phyloP scores from a whole-genome alignment of 768 basidiomycete species.

The Kwoniella heveanensis region DNA sequence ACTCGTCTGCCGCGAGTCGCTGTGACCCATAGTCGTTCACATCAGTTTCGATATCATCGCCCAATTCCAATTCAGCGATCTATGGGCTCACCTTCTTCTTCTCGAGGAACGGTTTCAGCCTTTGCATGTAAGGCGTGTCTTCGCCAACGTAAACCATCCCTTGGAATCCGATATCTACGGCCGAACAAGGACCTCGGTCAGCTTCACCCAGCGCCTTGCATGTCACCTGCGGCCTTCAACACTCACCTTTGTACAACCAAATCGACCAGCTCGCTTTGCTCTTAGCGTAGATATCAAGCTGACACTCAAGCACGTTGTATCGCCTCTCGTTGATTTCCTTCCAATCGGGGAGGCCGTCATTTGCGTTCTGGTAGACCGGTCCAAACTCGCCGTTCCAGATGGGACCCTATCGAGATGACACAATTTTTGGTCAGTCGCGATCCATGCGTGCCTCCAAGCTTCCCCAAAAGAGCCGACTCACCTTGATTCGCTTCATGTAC shows the following conservation, averaged over 20 bases:
- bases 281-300: constrained; percentile 70
- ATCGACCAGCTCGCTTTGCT: constrained; percentile 68
- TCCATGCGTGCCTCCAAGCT: too few relatives aligned
- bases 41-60: background rate
- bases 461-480: too few relatives aligned
- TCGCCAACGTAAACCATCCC: constrained; percentile 74
- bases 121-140: constrained; percentile 70
- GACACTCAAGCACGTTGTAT: constrained; percentile 70
- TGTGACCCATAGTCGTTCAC: background rate
- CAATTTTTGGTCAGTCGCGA: too few relatives aligned
- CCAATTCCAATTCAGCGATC: too few relatives aligned
- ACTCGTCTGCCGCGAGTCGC: constrained; percentile 72
- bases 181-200: background rate
- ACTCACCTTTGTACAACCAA: constrained; percentile 73
- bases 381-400: constrained; percentile 80
- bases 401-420: constrained; percentile 5
- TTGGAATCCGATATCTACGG: constrained; percentile 17
- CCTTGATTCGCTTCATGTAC: constrained; percentile 66
- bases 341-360: constrained; percentile 63
- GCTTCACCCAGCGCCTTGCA: constrained; percentile 63
- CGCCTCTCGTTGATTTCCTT: constrained; percentile 68
- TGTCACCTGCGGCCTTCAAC: constrained; percentile 57
- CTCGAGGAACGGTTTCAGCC: constrained; percentile 68
- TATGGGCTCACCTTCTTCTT: constrained; percentile 64
- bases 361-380: constrained; percentile 65